phyloP scores from a whole-genome alignment of 2,329 filamentous ascomycete species.

The Cytospora piceae region DNA sequence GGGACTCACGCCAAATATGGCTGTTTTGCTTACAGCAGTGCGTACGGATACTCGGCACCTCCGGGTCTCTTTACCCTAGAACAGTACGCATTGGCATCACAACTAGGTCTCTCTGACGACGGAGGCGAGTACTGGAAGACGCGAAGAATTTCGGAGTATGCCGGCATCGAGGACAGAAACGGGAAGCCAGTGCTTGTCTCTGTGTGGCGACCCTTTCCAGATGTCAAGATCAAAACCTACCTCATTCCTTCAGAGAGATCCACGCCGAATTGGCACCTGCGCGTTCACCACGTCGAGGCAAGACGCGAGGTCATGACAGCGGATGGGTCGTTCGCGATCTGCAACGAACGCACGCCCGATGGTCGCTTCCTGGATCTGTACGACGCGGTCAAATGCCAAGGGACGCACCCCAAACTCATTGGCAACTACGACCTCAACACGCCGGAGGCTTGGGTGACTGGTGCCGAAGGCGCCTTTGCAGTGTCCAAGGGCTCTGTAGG shows the following conservation, averaged over 20 bases:
- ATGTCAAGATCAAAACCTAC: slow-evolving; percentile 68
- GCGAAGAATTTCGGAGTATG: slow-evolving; percentile 67
- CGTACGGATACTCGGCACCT: slow-evolving; percentile 77
- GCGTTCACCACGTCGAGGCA: slow-evolving; percentile 64
- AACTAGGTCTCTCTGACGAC: slow-evolving; percentile 77
- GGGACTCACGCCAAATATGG: slow-evolving; percentile 83
- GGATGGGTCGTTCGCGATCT: slow-evolving; percentile 75
- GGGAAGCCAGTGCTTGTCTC: slow-evolving; percentile 67
- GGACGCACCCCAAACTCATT: slow-evolving; percentile 58
- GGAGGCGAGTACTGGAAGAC: slow-evolving; percentile 80
- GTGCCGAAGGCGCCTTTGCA: slow-evolving; percentile 56
- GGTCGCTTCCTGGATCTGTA: slow-evolving; percentile 57
- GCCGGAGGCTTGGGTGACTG: slow-evolving; percentile 57
- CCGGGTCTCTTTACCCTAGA: slow-evolving; percentile 76
- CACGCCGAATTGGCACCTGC: slow-evolving; percentile 71
- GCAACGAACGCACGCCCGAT: slow-evolving; percentile 52
- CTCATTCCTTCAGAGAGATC: slow-evolving; percentile 63
- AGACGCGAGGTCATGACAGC: slow-evolving; percentile 69
- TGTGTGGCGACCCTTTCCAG: slow-evolving; percentile 70
- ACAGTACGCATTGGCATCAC: slow-evolving; percentile 75
- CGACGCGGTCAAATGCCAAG: slow-evolving; percentile 50
- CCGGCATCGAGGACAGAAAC: slow-evolving; percentile 58
- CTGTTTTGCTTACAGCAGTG: slow-evolving; percentile 75
- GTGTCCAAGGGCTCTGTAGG: slow-evolving; percentile 60
- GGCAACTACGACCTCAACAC: slow-evolving; percentile 63